Evolutionary conservation across 305 asterid species (phyloP).

Genomic region (Ilex paraguariensis): DNA sequence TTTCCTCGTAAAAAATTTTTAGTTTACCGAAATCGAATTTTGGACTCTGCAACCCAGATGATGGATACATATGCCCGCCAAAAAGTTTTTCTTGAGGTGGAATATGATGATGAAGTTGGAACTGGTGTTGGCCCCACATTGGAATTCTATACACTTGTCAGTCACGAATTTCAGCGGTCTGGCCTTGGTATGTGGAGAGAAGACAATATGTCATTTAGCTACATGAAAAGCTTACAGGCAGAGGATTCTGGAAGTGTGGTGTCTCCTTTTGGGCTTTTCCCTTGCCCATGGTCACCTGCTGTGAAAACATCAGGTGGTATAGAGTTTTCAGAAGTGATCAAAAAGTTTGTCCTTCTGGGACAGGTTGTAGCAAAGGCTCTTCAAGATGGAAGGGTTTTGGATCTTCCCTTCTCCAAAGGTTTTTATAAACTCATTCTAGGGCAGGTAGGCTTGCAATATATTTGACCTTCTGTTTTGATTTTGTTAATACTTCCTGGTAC

Average conservation of each 20-base stretch:
- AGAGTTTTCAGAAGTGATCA: conserved; percentile 48
- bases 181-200: conserved; percentile 94
- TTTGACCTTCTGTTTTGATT: background rate
- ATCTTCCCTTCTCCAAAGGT: conserved; percentile 88
- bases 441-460: conserved; percentile 41
- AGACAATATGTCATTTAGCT: conserved; percentile 31
- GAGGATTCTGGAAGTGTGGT: conserved; percentile 38
- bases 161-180: conserved; percentile 77
- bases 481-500: too few species aligned
- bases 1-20: conserved; percentile 61
- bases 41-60: conserved; percentile 80
- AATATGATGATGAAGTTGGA: conserved; percentile 91
- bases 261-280: conserved; percentile 79
- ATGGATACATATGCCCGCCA: conserved; percentile 60
- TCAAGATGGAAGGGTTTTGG: conserved; percentile 90
- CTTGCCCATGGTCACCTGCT: conserved; percentile 78
- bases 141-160: conserved; percentile 85
- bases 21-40: conserved; percentile 68
- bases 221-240: conserved; percentile 19
- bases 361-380: conserved; percentile 86
- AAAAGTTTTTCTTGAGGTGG: conserved; percentile 76
- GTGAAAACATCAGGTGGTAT: conserved; percentile 28
- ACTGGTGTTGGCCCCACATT: conserved; percentile 97
- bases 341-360: conserved; percentile 75
- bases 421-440: conserved; percentile 80